phyloP scores from a whole-genome alignment of 2,329 filamentous ascomycete species.

The Pseudogymnoascus sp. region DNA sequence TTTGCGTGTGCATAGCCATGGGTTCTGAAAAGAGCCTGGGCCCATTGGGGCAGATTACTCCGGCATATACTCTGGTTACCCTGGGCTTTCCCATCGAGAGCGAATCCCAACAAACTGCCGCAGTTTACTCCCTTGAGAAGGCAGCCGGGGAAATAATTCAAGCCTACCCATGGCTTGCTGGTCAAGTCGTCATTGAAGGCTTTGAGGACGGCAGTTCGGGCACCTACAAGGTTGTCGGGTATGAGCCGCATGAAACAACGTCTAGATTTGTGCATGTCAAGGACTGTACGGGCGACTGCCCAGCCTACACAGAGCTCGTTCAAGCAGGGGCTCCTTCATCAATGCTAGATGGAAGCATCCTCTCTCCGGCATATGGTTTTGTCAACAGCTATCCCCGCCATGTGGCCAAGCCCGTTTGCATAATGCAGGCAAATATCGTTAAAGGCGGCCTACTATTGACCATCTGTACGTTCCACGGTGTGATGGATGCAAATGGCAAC shows the following conservation, averaged over 20 bases:
- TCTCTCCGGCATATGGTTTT: conserved; percentile 1
- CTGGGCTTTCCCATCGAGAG: background rate
- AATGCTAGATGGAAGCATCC: background rate
- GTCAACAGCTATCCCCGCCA: background rate
- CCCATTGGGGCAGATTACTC: background rate
- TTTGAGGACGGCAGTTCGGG: conserved; percentile 4
- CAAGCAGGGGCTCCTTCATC: background rate
- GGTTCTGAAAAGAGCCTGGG: background rate
- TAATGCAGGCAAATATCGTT: background rate
- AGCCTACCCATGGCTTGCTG: conserved; percentile 9
- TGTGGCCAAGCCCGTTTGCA: background rate
- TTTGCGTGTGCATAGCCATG: background rate
- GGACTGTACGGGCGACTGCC: background rate
- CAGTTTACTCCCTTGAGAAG: background rate
- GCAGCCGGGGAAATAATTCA: background rate
- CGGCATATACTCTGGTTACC: background rate
- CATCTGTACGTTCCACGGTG: background rate
- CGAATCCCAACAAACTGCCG: background rate
- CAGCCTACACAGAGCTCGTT: background rate
- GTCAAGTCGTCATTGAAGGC: conserved; percentile 7
- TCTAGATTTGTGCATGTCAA: background rate
- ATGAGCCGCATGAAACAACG: background rate
- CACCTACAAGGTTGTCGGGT: conserved; percentile 1
- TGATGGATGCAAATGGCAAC: conserved; percentile 4
- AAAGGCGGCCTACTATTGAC: background rate